Base-by-base conservation (phyloP, 768 basidiomycete genomes). In the Asterophora lycoperdoides region DNA sequence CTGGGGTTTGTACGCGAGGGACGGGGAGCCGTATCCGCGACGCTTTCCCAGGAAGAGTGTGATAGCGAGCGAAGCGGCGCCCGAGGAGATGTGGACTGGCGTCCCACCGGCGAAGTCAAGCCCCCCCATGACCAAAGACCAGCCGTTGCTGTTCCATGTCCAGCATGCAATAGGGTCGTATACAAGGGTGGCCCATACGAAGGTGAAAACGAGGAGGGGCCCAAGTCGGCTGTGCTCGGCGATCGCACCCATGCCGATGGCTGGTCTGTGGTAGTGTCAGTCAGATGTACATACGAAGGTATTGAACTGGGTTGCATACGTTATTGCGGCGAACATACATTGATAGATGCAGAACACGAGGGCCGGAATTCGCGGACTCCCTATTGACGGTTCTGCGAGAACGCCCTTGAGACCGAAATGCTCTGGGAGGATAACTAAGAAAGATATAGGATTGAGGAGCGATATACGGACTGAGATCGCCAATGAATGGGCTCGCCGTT, bases 91-190 rank as follows among this genome's bases (percentile, higher is more conserved):
- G 63, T 99, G 94, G 53, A 99, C 93, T 17, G 95, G 95, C 9
- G 92, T 94, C 44, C 95, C 95, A 26, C 94, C 94, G 8, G 94
- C 94, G 53, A 95, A 94, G 63, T 93, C 90, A 47, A 92, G 85
- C 51, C 86, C 88, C 11, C 92, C 94, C 44, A 89, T 74, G 32
- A 80, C 62, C 67, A 74, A 83, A 0, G 87, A 85, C 93, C 79
- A 83, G 33, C 81, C 81, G 28, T 86, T 79, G 30, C 77, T 54
- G 60, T 92, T 93, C 95, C 95, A 98, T 4, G 93, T 89, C 93
- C 94, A 96, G 69, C 89, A 92, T 0, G 92, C 95, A 48, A 98
- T 83, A 2, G 93, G 93, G 61, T 95, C 87, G 68, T 97, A 97
- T 13, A 93, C 91, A 49, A 93, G 60, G 4, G 89, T 89, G 9